Conservation (phyloP, 352 stramenopile genomes). For the Hyaloperonospora arabidopsidis region DNA sequence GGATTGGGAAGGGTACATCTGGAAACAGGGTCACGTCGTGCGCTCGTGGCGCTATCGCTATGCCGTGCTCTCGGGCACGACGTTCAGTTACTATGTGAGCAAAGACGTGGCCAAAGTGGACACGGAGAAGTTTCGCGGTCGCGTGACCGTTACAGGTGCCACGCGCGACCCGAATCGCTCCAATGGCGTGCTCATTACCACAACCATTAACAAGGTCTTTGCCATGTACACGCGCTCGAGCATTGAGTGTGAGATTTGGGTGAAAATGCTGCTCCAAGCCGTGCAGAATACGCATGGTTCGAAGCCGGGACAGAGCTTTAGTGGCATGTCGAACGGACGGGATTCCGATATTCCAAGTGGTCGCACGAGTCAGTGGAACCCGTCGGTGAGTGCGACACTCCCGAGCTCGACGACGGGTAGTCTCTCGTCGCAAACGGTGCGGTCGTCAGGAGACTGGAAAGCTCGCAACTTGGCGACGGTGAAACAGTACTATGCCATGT, state of each 20-base stretch:
- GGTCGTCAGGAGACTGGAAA: slow-evolving; percentile 78
- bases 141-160: slow-evolving; percentile 72
- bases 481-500: slow-evolving; percentile 82
- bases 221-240: slow-evolving; percentile 74
- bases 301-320: slow-evolving; percentile 54
- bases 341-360: slow-evolving; percentile 48
- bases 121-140: slow-evolving; percentile 78
- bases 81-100: slow-evolving; percentile 75
- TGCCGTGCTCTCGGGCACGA: slow-evolving; percentile 68
- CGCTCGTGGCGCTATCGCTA: slow-evolving; percentile 82
- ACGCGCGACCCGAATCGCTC: slow-evolving; percentile 50
- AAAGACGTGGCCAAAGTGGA: slow-evolving; percentile 73
- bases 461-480: slow-evolving; percentile 70
- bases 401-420: slow-evolving; percentile 27
- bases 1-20: slow-evolving; percentile 84
- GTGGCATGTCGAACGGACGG: slow-evolving; percentile 35
- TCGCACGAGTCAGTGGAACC: slow-evolving; percentile 29
- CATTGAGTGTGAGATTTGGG: slow-evolving; percentile 78
- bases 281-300: slow-evolving; percentile 42
- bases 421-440: slow-evolving; percentile 55
- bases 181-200: slow-evolving; percentile 78
- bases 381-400: slow-evolving; percentile 11
- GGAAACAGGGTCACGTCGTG: slow-evolving; percentile 83
- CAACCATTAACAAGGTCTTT: slow-evolving; percentile 83
- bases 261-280: slow-evolving; percentile 77